phyloP scores from a whole-genome alignment of 768 basidiomycete species.

The Hortiboletus campestris region DNA sequence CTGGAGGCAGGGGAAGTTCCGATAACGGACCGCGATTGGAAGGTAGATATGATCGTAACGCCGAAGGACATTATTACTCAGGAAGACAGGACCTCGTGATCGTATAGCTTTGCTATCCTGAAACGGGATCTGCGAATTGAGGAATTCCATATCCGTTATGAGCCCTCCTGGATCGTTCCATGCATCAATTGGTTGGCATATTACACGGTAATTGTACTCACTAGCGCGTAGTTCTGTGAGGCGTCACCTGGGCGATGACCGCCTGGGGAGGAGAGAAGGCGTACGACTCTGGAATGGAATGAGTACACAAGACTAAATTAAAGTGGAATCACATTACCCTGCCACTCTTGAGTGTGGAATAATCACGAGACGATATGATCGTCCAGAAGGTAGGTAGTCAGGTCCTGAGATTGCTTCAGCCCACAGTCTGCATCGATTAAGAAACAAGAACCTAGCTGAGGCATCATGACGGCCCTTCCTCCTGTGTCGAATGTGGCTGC shows the following conservation, averaged over 20 bases:
- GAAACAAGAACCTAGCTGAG: conserved; percentile 52
- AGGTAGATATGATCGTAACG: conserved; percentile 59
- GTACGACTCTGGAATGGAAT: conserved; percentile 35
- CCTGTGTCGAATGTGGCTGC: conserved; percentile 66
- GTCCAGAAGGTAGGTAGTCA: conserved; percentile 42
- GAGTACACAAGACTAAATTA: conserved; percentile 6
- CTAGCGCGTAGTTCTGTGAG: conserved; percentile 23
- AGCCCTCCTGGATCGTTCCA: conserved; percentile 11
- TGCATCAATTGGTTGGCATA: conserved; percentile 6
- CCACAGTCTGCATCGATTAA: conserved; percentile 4
- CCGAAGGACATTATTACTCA: conserved; percentile 37
- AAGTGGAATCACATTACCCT: conserved; percentile 37
- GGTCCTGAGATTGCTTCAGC: conserved; percentile 25
- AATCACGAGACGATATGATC: conserved; percentile 44
- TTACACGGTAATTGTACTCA: conserved; percentile 25
- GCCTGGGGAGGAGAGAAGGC: conserved; percentile 39
- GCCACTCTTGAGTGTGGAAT: conserved; percentile 38
- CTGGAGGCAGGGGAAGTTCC: conserved; percentile 53
- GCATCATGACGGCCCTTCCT: conserved; percentile 60
- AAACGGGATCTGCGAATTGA: conserved; percentile 6
- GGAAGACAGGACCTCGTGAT: conserved; percentile 20
- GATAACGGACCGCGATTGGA: conserved; percentile 56
- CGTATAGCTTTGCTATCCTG: conserved; percentile 15
- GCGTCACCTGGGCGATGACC: conserved; percentile 12
- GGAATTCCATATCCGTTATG: conserved; percentile 28